These are phyloP conservation scores for Gossypium arboreum DNA, from an alignment of 345 rosid species.

Conservation along the genomic window DNA sequence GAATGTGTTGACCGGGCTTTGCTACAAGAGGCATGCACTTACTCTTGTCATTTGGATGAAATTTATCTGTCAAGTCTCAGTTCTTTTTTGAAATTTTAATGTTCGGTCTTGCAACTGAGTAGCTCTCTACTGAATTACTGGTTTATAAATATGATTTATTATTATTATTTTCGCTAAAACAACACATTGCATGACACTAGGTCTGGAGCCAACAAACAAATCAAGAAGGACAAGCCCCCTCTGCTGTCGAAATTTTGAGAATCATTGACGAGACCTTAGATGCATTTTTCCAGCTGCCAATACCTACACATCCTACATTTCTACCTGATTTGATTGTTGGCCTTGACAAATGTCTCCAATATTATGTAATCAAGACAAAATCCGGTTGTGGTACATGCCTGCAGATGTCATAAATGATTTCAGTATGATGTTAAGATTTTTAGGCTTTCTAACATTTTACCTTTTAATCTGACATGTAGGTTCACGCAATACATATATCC, in stretches of 20 bases:
- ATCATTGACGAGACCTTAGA: constrained; percentile 81
- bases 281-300: constrained; percentile 88
- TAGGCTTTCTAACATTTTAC: constrained; percentile 21
- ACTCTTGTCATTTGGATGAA: neutral
- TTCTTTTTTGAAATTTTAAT: neutral
- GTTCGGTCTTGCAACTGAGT: constrained; percentile 5
- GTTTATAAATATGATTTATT: neutral
- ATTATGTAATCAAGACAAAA: constrained; percentile 77
- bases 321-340: constrained; percentile 86
- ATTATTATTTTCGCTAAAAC: constrained; percentile 16
- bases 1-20: constrained; percentile 88
- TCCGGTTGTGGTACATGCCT: constrained; percentile 75
- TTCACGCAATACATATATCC: constrained; percentile 62
- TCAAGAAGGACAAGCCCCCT: constrained; percentile 60
- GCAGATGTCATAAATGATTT: neutral
- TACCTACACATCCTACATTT: constrained; percentile 87
- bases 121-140: neutral
- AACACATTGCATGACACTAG: constrained; percentile 31
- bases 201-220: constrained; percentile 63
- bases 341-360: constrained; percentile 83
- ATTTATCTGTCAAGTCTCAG: neutral
- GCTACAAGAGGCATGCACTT: constrained; percentile 76
- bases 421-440: constrained; percentile 3
- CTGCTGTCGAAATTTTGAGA: constrained; percentile 74
- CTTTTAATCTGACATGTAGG: constrained; percentile 43